Evolutionary conservation across 345 rosid genomes (phyloP).

Genomic region (Eucalyptus pauciflora): DNA sequence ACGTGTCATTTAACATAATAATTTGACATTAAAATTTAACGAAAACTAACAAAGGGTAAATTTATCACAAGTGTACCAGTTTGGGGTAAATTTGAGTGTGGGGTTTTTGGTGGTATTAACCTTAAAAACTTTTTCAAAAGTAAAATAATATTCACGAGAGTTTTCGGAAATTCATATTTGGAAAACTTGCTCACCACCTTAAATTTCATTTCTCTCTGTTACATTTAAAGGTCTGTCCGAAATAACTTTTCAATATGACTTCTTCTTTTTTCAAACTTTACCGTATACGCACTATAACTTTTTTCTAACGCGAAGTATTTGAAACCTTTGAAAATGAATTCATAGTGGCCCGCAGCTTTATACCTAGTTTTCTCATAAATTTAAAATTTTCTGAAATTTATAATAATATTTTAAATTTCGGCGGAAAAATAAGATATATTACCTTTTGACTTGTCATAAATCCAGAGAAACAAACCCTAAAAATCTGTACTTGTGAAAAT

Average conservation of each 20-base stretch:
- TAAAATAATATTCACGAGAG: background rate
- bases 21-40: too few relatives aligned
- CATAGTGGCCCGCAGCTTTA: background rate
- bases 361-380: background rate
- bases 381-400: background rate
- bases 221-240: accelerated
- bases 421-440: background rate
- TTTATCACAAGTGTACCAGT: too few relatives aligned
- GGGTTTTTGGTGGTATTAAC: too few relatives aligned
- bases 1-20: too few relatives aligned
- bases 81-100: too few relatives aligned
- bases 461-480: background rate
- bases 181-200: background rate
- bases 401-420: background rate
- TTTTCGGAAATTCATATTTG: background rate
- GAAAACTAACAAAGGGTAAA: too few relatives aligned
- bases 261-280: background rate
- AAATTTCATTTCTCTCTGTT: background rate
- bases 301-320: background rate
- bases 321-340: background rate
- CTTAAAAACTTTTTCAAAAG: background rate
- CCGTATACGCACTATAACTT: accelerated
- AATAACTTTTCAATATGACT: background rate
- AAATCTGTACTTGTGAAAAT: background rate
- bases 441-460: background rate